Percentiles rank a stretch among this genome's conserved stretches.
phyloP scores from a whole-genome alignment of 108 stramenopile genomes.

The Cyclotella cryptica region DNA sequence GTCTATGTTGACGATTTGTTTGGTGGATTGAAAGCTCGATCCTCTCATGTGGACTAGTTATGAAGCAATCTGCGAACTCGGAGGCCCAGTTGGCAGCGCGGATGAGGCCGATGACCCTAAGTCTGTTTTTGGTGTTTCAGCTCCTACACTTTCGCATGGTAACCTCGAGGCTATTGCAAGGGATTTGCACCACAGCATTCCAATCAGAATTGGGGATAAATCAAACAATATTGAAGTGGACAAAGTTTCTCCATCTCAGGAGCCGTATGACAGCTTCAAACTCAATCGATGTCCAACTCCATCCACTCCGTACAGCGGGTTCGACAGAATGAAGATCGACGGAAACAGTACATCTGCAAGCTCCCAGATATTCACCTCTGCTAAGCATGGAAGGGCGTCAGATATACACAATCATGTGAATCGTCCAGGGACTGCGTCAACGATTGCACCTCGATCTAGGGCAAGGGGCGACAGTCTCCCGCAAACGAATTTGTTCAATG shows the following conservation, averaged over 20 bases:
- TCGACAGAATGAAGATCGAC: constrained; percentile 40
- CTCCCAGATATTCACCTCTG: constrained; percentile 10
- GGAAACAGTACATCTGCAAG: constrained; percentile 1
- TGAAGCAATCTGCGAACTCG: constrained; percentile 86
- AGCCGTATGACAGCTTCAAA: constrained; percentile 24
- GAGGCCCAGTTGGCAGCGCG: constrained; percentile 42
- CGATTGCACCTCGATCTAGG: constrained; percentile 34
- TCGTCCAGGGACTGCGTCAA: constrained; percentile 30
- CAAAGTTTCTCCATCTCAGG: constrained; percentile 15
- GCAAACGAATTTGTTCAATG: constrained; percentile 44
- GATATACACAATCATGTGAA: constrained; percentile 18
- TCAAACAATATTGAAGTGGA: not conserved
- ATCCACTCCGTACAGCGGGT: constrained; percentile 48
- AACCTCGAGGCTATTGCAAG: constrained; percentile 3
- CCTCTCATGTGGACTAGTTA: constrained; percentile 87
- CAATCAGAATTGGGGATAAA: not conserved
- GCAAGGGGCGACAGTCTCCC: constrained; percentile 23
- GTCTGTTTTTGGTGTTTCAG: constrained; percentile 72
- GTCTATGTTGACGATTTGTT: not conserved
- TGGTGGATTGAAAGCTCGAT: constrained; percentile 60
- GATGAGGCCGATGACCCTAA: constrained; percentile 65
- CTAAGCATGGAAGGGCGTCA: not conserved
- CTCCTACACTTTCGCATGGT: constrained; percentile 47
- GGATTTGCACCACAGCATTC: not conserved
- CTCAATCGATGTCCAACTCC: constrained; percentile 41